These are phyloP conservation scores for Vitis amurensis DNA, from an alignment of 164 flowering plant genomes.

Conservation along the genomic window DNA sequence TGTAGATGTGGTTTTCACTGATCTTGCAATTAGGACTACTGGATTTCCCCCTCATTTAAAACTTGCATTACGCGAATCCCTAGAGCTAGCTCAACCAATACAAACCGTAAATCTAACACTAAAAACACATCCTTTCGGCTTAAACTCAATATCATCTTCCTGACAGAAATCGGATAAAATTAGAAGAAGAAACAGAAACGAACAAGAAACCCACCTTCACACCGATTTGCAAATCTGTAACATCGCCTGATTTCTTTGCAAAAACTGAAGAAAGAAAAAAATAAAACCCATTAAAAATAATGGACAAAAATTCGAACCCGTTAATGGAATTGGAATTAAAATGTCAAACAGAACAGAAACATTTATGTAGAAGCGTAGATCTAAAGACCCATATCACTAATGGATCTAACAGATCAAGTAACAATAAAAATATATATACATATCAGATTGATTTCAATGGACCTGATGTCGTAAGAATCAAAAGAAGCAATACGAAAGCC, in stretches of 20 bases:
- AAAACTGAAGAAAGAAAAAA: conserved; percentile 34
- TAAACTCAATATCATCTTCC: neutral
- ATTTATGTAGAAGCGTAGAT: neutral
- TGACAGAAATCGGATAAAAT: neutral
- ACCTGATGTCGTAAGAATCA: conserved; percentile 13
- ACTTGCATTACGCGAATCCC: too few relatives aligned
- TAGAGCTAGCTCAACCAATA: too few relatives aligned
- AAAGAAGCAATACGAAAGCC: conserved; percentile 3
- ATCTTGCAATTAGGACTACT: too few relatives aligned
- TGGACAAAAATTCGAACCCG: too few relatives aligned
- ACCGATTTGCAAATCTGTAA: conserved; percentile 74
- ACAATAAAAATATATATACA: neutral
- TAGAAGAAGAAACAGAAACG: neutral
- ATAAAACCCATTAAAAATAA: neutral
- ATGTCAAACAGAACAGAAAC: neutral
- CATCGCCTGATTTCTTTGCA: conserved; percentile 65
- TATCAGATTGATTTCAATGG: too few relatives aligned
- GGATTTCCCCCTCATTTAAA: too few relatives aligned
- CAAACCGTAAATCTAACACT: too few relatives aligned
- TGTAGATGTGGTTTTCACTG: too few relatives aligned
- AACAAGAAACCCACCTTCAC: conserved; percentile 52
- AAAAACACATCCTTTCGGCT: too few relatives aligned
- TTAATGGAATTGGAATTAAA: neutral
- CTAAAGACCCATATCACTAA: neutral
- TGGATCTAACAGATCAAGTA: neutral